Conservation (phyloP, 805 yeast species). For the Saccharomycopsis guyanensis region DNA sequence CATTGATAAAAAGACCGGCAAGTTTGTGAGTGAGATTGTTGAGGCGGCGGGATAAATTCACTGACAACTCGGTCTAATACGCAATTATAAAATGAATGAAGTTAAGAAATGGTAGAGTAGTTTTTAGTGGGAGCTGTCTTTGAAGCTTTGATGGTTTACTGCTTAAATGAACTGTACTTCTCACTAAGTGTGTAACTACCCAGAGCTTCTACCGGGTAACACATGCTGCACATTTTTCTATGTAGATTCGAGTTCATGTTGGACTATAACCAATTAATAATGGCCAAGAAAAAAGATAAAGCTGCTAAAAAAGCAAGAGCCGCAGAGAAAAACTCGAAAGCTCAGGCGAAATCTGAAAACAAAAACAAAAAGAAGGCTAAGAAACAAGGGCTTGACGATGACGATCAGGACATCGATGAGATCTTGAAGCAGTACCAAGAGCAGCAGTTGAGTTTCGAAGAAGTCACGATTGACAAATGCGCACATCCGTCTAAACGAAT, state of each 20-base stretch:
- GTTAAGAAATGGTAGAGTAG: too few relatives aligned
- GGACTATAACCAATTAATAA: too few relatives aligned
- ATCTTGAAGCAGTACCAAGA: slow-evolving; percentile 67
- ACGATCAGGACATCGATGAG: slow-evolving; percentile 80
- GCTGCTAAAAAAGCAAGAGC: slow-evolving; percentile 87
- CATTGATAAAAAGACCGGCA: slow-evolving; percentile 43
- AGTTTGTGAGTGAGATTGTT: slow-evolving; percentile 61
- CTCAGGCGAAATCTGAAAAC: slow-evolving; percentile 58
- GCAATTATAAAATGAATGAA: too few relatives aligned
- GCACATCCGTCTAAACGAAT: slow-evolving; percentile 60
- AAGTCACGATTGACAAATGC: slow-evolving; percentile 53
- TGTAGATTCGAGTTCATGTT: too few relatives aligned
- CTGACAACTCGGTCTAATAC: not conserved
- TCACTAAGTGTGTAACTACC: too few relatives aligned
- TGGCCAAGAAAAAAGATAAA: slow-evolving; percentile 89
- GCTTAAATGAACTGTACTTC: too few relatives aligned
- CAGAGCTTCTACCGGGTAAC: too few relatives aligned
- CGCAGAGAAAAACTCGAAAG: slow-evolving; percentile 77
- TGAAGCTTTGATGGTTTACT: too few relatives aligned
- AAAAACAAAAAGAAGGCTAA: slow-evolving; percentile 70
- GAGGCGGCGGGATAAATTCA: slow-evolving; percentile 63
- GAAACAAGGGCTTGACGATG: slow-evolving; percentile 74
- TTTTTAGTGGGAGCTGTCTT: too few relatives aligned
- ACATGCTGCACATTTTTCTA: too few relatives aligned
- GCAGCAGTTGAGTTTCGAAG: slow-evolving; percentile 74